phyloP scores from a whole-genome alignment of 331 rosid species.

The Dryas integrifolia region DNA sequence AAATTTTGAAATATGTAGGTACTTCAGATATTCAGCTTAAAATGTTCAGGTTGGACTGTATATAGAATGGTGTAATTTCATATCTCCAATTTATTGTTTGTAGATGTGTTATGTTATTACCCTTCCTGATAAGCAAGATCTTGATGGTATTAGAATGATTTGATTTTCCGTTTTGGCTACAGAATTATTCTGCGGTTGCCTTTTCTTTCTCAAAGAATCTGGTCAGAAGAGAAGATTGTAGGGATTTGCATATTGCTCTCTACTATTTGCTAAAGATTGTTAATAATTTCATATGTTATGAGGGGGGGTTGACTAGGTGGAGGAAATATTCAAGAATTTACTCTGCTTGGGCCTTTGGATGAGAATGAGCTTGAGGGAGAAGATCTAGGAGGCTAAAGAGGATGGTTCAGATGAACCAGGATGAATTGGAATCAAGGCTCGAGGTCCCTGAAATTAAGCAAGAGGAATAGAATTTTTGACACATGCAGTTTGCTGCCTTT shows the following conservation, averaged over 20 bases:
- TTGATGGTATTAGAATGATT: background rate
- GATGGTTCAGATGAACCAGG: background rate
- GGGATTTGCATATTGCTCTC: background rate
- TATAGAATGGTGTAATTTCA: slow-evolving; percentile 32
- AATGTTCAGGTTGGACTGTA: slow-evolving; percentile 40
- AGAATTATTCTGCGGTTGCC: background rate
- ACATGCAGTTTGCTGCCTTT: slow-evolving; percentile 14
- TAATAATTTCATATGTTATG: background rate
- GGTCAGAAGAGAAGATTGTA: background rate
- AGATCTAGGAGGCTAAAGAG: background rate
- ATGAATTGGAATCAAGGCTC: slow-evolving; percentile 68
- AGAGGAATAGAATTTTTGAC: slow-evolving; percentile 31
- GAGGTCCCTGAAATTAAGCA: slow-evolving; percentile 61
- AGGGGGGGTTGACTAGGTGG: background rate
- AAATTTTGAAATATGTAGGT: slow-evolving; percentile 29
- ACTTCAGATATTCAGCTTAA: slow-evolving; percentile 22
- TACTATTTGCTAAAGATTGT: no score
- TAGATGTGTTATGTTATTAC: background rate
- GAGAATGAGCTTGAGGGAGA: no score
- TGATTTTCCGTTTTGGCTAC: background rate
- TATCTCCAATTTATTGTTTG: background rate
- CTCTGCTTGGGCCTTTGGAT: background rate
- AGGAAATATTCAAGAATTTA: background rate
- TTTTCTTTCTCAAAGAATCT: background rate
- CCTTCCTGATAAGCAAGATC: no score